Evolutionary conservation across 176 grass and related monocot species (phyloP), one percentile per base, ranked within the genome.

Genomic region (Carex parvula): DNA sequence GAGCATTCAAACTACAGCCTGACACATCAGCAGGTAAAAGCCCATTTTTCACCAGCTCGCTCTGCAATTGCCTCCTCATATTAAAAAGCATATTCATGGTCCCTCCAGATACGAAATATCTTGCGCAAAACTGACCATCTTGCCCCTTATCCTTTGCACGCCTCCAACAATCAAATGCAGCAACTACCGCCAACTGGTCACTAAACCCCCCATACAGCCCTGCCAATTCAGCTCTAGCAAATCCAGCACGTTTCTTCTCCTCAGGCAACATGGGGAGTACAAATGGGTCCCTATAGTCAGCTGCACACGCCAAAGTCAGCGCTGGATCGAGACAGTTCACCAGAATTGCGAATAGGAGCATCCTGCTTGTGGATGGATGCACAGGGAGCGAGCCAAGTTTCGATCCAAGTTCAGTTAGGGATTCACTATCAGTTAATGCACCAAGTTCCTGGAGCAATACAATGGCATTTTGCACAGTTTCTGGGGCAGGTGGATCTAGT

Each of bases 251-350:
- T 86, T 92, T 99, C 76, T 83, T 99, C 35, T 90, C 74, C 82
- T 89, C 81, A 57, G 91, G 91, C 52, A 82, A 81, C 85, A 95
- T 84, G 24, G 96, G 93, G 79, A 95, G 81, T 63, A 93, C 8
- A 54, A 98, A 98, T 6, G 96, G 96, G 68, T 95, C 89, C 70
- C 93, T 88, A 79, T 90, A 95, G 66, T 92, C 91, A 8, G 87
- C 86, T 79, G 91, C 89, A 53, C 96, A 99, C 68, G 96, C 96
- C 83, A 99, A 81, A 80, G 93, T 99, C 58, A 99, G 86, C 41
- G 96, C 96, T 70, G 96, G 91, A 72, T 99, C 96, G 35, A 99
- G 86, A 74, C 93, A 99, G 72, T 99, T 99, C 89, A 95, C 90
- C 62, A 99, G 77, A 91, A 99, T 92, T 73, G 91, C 89, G 83